These are phyloP conservation scores for Breviolum minutum DNA, from an alignment of 73 alveolate genomes.

Conservation along the genomic window DNA sequence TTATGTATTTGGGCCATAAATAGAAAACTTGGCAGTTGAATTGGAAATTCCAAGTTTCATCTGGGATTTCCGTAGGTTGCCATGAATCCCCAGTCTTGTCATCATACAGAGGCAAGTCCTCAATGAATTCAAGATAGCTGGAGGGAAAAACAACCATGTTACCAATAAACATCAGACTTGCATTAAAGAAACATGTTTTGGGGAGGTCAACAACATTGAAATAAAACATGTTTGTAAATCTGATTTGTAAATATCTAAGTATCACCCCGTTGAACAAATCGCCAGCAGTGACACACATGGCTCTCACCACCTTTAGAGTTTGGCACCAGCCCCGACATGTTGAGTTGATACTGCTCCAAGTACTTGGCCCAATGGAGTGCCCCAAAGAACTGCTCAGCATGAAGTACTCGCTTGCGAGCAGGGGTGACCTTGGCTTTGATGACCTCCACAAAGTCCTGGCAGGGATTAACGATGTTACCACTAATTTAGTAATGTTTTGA, in stretches of 20 bases:
- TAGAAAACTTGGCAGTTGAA: not conserved
- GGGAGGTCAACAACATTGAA: too few relatives aligned
- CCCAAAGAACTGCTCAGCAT: not conserved
- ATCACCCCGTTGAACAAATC: not conserved
- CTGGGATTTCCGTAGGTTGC: not conserved
- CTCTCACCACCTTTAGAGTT: not conserved
- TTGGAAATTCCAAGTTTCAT: not conserved
- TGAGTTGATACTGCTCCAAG: not conserved
- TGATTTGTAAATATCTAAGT: not conserved
- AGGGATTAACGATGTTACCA: not conserved
- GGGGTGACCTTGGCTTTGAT: not conserved
- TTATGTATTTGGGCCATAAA: not conserved
- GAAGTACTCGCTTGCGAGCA: not conserved
- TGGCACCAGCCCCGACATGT: not conserved
- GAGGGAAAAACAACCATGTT: not conserved
- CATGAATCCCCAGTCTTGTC: not conserved
- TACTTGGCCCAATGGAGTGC: not conserved
- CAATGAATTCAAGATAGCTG: not conserved
- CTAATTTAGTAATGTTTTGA: too few relatives aligned
- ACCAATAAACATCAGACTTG: not conserved
- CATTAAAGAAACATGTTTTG: not conserved
- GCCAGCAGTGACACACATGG: slow-evolving; percentile 5
- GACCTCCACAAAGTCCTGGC: not conserved
- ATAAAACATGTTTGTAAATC: not conserved
- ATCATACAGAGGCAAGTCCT: slow-evolving; percentile 4